These are phyloP conservation scores for Gaultheria prostrata DNA, from an alignment of 148 eudicot species.

Conservation along the genomic window DNA sequence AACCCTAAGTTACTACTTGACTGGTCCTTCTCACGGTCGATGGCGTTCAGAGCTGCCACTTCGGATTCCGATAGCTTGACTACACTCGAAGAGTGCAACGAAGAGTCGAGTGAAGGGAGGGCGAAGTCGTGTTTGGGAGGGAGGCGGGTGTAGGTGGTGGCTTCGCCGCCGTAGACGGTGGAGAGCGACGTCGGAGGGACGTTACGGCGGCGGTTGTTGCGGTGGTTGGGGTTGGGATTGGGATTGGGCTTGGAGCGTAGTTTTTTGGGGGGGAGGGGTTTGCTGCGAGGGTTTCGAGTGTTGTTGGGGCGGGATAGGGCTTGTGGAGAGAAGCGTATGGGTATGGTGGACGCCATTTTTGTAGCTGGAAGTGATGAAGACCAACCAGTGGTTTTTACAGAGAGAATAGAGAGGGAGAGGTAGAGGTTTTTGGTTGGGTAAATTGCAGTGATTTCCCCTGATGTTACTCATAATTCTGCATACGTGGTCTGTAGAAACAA, in stretches of 20 bases:
- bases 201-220: conserved; percentile 7
- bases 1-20: conserved; percentile 5
- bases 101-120: conserved; percentile 16
- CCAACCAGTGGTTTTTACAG: neutral
- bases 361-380: neutral
- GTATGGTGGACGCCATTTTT: conserved; percentile 33
- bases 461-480: neutral
- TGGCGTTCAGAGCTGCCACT: neutral
- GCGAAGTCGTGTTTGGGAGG: conserved; percentile 49
- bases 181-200: conserved; percentile 12
- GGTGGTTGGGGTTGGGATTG: conserved; percentile 31
- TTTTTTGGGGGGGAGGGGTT: conserved; percentile 18
- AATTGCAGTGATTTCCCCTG: neutral
- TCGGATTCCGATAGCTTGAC: conserved; percentile 42
- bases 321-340: conserved; percentile 31
- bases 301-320: conserved; percentile 38
- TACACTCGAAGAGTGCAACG: conserved; percentile 18
- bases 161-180: conserved; percentile 46
- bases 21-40: conserved; percentile 13
- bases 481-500: no score
- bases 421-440: neutral
- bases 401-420: neutral
- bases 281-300: conserved; percentile 17
- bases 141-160: conserved; percentile 83
- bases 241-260: conserved; percentile 17